phyloP scores from a whole-genome alignment of 257 asterid genomes.

The Solanum verrucosum region DNA sequence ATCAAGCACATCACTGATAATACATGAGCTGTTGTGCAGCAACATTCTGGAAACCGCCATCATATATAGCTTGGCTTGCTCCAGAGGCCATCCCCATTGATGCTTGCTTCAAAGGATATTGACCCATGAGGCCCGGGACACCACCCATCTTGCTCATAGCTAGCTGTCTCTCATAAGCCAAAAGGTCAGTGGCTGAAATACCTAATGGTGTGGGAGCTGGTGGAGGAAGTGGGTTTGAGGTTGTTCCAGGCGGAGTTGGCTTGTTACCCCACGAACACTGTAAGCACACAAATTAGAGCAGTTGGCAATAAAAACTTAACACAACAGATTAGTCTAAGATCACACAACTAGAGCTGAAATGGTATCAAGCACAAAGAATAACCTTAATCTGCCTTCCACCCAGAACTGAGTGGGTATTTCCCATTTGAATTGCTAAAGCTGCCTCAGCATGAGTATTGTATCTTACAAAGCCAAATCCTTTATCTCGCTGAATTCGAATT shows the following conservation, averaged over 20 bases:
- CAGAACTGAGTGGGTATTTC: slow-evolving; percentile 64
- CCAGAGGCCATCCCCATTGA: slow-evolving; percentile 61
- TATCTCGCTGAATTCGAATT: slow-evolving; percentile 92
- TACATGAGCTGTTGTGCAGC: slow-evolving; percentile 17
- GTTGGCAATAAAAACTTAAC: background rate
- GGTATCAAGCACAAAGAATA: slow-evolving; percentile 1
- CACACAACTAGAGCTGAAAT: background rate
- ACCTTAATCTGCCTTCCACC: slow-evolving; percentile 88
- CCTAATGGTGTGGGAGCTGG: slow-evolving; percentile 57
- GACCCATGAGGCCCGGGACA: slow-evolving; percentile 46
- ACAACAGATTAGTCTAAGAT: background rate
- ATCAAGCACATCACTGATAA: slow-evolving; percentile 5
- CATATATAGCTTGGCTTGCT: slow-evolving; percentile 24
- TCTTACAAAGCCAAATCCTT: slow-evolving; percentile 89
- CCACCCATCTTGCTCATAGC: slow-evolving; percentile 77
- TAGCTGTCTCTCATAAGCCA: slow-evolving; percentile 71
- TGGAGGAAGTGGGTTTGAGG: slow-evolving; percentile 85
- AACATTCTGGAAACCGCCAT: slow-evolving; percentile 17
- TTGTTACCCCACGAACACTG: slow-evolving; percentile 99
- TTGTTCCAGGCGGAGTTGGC: slow-evolving; percentile 87
- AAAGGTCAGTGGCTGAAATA: slow-evolving; percentile 49
- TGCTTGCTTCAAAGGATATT: slow-evolving; percentile 47
- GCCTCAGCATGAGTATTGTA: slow-evolving; percentile 86
- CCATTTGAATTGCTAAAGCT: slow-evolving; percentile 77
- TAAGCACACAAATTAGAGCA: background rate